Evolutionary conservation across 2,329 filamentous ascomycete species (phyloP).

Genomic region (Colletotrichum filicis): DNA sequence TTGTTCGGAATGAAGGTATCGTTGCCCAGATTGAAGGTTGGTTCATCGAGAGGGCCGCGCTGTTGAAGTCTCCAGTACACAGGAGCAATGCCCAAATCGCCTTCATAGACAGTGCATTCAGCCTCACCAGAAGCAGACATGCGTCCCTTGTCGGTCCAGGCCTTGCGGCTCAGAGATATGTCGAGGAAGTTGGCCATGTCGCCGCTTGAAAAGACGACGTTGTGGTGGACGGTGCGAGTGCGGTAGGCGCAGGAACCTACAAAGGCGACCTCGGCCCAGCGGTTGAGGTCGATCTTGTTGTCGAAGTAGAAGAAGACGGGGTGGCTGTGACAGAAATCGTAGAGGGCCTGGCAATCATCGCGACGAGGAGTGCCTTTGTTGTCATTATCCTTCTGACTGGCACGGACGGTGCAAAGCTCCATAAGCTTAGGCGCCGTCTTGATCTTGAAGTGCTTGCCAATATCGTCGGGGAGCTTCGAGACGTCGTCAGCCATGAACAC

Average conservation of each 20-base stretch:
- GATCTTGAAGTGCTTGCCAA: slow-evolving; percentile 14
- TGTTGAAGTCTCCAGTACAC: slow-evolving; percentile 17
- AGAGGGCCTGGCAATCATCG: slow-evolving; percentile 26
- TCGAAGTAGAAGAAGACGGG: slow-evolving; percentile 12
- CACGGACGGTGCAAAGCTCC: slow-evolving; percentile 18
- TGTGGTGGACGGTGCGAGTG: neutral
- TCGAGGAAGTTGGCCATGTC: slow-evolving; percentile 18
- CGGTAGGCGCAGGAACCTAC: slow-evolving; percentile 24
- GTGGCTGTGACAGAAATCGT: slow-evolving; percentile 1
- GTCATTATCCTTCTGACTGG: neutral
- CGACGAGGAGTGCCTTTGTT: slow-evolving; percentile 8
- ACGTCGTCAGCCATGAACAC: neutral
- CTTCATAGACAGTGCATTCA: slow-evolving; percentile 12
- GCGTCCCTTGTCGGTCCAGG: slow-evolving; percentile 1
- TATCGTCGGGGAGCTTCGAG: neutral
- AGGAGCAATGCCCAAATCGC: neutral
- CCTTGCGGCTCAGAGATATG: neutral
- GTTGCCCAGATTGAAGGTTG: neutral
- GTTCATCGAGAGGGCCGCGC: neutral
- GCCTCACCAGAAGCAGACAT: slow-evolving; percentile 9
- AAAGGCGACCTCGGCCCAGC: slow-evolving; percentile 24
- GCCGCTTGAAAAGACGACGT: slow-evolving; percentile 19
- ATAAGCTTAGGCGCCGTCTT: neutral
- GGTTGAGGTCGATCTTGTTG: neutral
- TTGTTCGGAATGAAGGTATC: neutral